Conservation (phyloP, 495 filamentous ascomycete species). For the Neurospora sublineolata region DNA sequence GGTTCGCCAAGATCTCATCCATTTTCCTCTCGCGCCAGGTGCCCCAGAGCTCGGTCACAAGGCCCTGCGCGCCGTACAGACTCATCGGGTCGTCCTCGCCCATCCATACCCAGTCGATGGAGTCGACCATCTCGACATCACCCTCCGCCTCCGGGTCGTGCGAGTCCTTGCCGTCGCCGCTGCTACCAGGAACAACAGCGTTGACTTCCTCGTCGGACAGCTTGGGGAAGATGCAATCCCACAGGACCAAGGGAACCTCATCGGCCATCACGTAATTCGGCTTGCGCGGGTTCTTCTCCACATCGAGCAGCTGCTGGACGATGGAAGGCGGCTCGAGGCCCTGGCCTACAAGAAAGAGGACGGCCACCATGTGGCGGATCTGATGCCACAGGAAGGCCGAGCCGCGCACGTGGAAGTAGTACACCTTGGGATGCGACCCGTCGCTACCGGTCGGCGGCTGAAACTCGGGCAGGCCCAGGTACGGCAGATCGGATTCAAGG, state of each 20-base stretch:
- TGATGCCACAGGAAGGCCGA: conserved; percentile 98
- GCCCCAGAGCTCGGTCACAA: conserved; percentile 67
- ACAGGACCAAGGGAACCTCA: conserved; percentile 80
- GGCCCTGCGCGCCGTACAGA: conserved; percentile 48
- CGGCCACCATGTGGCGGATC: conserved; percentile 78
- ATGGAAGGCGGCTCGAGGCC: conserved; percentile 67
- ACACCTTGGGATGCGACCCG: conserved; percentile 49
- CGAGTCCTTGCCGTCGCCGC: conserved; percentile 10
- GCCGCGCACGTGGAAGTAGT: conserved; percentile 75
- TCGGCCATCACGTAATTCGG: conserved; percentile 84
- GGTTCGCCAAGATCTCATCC: conserved; percentile 67
- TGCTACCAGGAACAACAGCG: neutral
- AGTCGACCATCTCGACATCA: conserved; percentile 30
- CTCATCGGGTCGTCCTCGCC: conserved; percentile 42
- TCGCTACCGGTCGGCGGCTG: neutral
- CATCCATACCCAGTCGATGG: conserved; percentile 69
- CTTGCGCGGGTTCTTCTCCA: conserved; percentile 52
- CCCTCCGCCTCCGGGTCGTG: conserved; percentile 32
- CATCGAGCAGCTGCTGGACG: conserved; percentile 61
- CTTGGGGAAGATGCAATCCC: conserved; percentile 82
- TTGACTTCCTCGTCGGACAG: conserved; percentile 3
- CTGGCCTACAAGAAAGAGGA: conserved; percentile 87
- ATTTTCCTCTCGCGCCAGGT: conserved; percentile 77
- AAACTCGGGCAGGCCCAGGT: conserved; percentile 17
- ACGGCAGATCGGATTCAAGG: conserved; percentile 33